Evolutionary conservation across 345 rosid genomes (phyloP).

Genomic region (Mercurialis annua): DNA sequence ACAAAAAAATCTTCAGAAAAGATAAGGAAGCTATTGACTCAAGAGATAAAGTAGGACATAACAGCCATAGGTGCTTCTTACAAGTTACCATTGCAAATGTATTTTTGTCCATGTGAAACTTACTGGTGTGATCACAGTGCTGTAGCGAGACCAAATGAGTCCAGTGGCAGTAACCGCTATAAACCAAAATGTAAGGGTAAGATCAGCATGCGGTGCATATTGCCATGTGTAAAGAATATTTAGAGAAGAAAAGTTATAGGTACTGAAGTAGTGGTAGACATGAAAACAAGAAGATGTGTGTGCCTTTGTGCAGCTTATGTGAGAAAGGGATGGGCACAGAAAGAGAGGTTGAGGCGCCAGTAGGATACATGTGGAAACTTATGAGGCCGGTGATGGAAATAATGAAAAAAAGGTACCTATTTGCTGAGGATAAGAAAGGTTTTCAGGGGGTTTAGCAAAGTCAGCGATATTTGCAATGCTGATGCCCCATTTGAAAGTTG

Average conservation of each 20-base stretch:
- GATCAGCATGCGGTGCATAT: not conserved
- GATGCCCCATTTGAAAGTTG: slow-evolving; percentile 93
- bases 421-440: slow-evolving; percentile 87
- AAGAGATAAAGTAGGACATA: not conserved
- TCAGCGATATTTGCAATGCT: slow-evolving; percentile 86
- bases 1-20: not conserved
- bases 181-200: slow-evolving; percentile 6
- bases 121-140: slow-evolving; percentile 84
- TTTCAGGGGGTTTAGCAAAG: slow-evolving; percentile 75
- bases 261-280: no score
- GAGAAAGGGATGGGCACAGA: not conserved
- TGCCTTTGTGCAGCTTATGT: not conserved
- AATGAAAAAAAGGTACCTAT: slow-evolving; percentile 35
- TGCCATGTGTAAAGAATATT: not conserved
- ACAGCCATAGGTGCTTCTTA: not conserved
- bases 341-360: not conserved
- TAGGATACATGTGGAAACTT: not conserved
- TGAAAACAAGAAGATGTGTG: not conserved
- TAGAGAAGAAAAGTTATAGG: not conserved
- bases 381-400: not conserved
- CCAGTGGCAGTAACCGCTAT: slow-evolving; percentile 79
- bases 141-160: slow-evolving; percentile 74
- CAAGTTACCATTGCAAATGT: not conserved
- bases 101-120: slow-evolving; percentile 27
- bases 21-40: not conserved